Conservation (phyloP, 306 rosid genomes). For the Castanea sativa region DNA sequence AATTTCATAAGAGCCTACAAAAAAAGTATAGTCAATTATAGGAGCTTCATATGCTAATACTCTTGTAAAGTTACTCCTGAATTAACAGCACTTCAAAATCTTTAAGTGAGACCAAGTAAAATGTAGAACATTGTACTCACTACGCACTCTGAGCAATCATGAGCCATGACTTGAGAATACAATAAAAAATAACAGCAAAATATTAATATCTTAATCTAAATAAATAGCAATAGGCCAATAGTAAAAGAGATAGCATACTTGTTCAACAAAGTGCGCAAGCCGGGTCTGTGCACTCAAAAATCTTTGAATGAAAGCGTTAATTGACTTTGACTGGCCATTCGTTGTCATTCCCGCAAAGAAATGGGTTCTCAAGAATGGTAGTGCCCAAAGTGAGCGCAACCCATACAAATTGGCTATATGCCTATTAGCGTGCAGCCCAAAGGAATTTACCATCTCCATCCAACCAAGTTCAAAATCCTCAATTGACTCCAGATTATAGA, state of each 20-base stretch:
- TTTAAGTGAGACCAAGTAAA: neutral
- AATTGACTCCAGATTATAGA: slow-evolving; percentile 78
- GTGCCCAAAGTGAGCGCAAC: slow-evolving; percentile 77
- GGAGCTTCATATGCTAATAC: neutral
- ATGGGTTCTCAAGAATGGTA: slow-evolving; percentile 90
- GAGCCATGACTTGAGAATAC: neutral
- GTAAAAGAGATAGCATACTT: slow-evolving; percentile 44
- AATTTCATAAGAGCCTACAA: neutral
- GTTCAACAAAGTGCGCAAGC: slow-evolving; percentile 90
- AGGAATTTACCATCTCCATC: slow-evolving; percentile 87
- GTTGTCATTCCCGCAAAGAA: slow-evolving; percentile 94
- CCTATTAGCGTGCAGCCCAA: slow-evolving; percentile 83
- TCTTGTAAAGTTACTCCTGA: neutral
- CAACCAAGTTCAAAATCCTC: slow-evolving; percentile 90
- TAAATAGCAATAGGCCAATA: neutral
- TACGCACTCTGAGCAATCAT: neutral
- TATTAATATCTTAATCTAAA: neutral
- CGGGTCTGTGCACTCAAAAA: slow-evolving; percentile 91
- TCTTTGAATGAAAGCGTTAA: slow-evolving; percentile 93
- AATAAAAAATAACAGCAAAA: neutral
- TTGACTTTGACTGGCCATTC: slow-evolving; percentile 83
- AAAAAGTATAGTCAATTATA: neutral
- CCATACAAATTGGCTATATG: slow-evolving; percentile 77
- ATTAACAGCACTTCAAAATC: neutral
- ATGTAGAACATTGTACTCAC: neutral